Conservation (phyloP, 257 asterid species). For the Coffea eugenioides region DNA sequence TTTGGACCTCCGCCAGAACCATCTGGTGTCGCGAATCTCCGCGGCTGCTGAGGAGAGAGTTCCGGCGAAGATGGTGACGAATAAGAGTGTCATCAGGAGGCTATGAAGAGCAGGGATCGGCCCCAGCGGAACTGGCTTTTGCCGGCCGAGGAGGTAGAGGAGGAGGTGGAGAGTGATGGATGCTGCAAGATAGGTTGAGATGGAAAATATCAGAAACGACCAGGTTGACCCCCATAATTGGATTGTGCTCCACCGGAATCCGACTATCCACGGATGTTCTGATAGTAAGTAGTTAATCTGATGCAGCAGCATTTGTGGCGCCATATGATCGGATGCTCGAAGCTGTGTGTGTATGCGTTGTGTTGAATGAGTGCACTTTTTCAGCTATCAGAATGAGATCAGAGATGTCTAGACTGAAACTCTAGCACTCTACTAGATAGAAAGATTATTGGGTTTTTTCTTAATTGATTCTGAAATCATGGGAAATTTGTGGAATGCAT, state of each 20-base stretch:
- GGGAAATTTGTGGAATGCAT: neutral
- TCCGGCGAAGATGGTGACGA: slow-evolving; percentile 52
- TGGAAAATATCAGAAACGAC: slow-evolving; percentile 62
- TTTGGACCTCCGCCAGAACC: slow-evolving; percentile 70
- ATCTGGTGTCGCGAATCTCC: slow-evolving; percentile 72
- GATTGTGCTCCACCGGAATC: slow-evolving; percentile 76
- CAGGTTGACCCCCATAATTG: slow-evolving; percentile 65
- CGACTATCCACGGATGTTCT: slow-evolving; percentile 51
- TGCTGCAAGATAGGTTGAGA: slow-evolving; percentile 43
- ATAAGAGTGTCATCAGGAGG: slow-evolving; percentile 49
- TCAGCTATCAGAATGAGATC: neutral
- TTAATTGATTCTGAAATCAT: neutral
- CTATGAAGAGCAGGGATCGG: slow-evolving; percentile 68
- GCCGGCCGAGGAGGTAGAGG: slow-evolving; percentile 55
- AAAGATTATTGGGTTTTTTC: neutral
- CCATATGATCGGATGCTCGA: neutral
- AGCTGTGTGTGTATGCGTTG: neutral
- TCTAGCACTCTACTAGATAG: neutral
- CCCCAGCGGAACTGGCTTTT: slow-evolving; percentile 54
- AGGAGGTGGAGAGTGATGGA: slow-evolving; percentile 51
- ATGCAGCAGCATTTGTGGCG: neutral
- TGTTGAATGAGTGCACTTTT: neutral
- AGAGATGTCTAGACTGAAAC: neutral
- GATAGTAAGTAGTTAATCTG: slow-evolving; percentile 42
- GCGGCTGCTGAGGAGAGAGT: slow-evolving; percentile 59